Evolutionary conservation across 1,139 yeast genomes (phyloP).

Genomic region (Blastobotrys illinoisensis): DNA sequence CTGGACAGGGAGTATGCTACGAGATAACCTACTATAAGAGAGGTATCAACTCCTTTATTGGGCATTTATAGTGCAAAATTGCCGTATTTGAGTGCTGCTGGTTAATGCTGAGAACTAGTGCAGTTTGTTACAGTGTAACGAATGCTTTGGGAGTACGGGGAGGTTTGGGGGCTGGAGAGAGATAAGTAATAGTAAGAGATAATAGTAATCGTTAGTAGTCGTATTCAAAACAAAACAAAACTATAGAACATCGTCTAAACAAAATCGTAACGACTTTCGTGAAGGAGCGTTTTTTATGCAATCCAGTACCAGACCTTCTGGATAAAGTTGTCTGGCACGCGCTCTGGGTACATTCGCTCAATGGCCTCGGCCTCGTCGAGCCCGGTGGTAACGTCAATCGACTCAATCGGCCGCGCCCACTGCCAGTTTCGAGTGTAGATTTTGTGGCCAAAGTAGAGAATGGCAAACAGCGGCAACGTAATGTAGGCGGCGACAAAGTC

Average conservation of each 20-base stretch:
- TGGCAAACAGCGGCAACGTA: slow-evolving; percentile 43
- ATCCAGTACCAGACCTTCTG: slow-evolving; percentile 43
- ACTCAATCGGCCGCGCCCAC: slow-evolving; percentile 38
- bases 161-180: no score
- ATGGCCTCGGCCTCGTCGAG: slow-evolving; percentile 47
- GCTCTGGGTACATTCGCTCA: slow-evolving; percentile 34
- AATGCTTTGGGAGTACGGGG: no score
- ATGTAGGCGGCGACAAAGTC: slow-evolving; percentile 50
- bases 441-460: slow-evolving; percentile 48
- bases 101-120: no score
- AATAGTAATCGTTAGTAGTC: neutral
- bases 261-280: neutral
- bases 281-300: slow-evolving; percentile 19
- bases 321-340: slow-evolving; percentile 34
- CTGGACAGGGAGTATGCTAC: no score
- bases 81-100: no score
- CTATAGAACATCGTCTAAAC: neutral
- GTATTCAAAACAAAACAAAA: neutral
- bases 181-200: no score
- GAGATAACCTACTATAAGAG: no score
- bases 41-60: no score
- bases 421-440: slow-evolving; percentile 42
- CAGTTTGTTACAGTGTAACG: no score
- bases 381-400: slow-evolving; percentile 46
- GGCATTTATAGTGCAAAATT: no score